Conservation (phyloP, 192 early-diverging fungal genomes). For the Pilobolus umbonatus region DNA sequence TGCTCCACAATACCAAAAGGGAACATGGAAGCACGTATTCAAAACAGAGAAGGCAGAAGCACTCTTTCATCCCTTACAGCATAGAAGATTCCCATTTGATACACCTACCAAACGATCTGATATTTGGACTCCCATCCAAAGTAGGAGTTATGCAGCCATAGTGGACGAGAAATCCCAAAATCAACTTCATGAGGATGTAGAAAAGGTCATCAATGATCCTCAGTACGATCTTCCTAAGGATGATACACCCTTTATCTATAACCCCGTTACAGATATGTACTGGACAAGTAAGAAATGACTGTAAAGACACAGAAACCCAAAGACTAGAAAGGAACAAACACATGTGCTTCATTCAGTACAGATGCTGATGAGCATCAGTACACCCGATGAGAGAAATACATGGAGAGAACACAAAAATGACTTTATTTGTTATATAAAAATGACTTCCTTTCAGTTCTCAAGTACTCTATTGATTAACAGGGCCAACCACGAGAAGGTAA, state of each 20-base stretch:
- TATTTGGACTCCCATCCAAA: conserved; percentile 28
- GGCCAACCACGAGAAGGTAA: too few species aligned
- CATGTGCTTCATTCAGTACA: too few species aligned
- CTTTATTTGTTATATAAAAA: too few species aligned
- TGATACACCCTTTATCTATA: background rate
- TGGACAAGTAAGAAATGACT: too few species aligned
- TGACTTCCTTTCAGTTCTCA: too few species aligned
- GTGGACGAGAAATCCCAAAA: conserved; percentile 15
- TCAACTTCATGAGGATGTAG: conserved; percentile 6
- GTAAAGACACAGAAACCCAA: too few species aligned
- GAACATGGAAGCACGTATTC: conserved; percentile 37
- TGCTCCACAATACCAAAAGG: conserved; percentile 45
- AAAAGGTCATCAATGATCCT: conserved; percentile 13
- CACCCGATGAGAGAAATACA: too few species aligned
- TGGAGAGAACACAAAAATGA: too few species aligned
- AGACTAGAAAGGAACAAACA: too few species aligned
- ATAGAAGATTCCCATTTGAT: conserved; percentile 7
- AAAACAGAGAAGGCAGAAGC: conserved; percentile 17
- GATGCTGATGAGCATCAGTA: too few species aligned
- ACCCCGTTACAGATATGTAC: background rate
- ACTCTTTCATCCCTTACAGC: conserved; percentile 23
- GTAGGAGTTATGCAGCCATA: conserved; percentile 36
- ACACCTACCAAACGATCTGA: background rate
- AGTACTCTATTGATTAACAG: too few species aligned
- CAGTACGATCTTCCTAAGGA: background rate